Evolutionary conservation across 352 stramenopile species (phyloP), one percentile per base, ranked within the genome.

Genomic region (Elongisporangium prolatum): DNA sequence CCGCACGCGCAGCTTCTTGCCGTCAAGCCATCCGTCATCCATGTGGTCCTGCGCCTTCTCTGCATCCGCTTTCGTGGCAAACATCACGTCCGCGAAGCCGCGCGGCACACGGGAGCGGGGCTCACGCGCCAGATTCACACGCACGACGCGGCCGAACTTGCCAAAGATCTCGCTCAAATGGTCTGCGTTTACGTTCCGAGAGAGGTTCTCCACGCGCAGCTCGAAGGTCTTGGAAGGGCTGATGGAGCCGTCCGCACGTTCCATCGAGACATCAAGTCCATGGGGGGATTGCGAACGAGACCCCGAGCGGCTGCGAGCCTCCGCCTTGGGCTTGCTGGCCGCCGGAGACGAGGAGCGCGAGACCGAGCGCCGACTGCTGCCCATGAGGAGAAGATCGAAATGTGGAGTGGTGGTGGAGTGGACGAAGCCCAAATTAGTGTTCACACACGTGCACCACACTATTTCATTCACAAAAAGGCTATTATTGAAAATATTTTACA

Each of bases 81-180:
- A 89, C 3, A 69, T 71, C 28, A 95, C 75, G 21, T 89, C 61
- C 25, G 83, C 83, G 20, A 70, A 59, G 14, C 67, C 74, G 40
- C 64, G 57, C 0, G 76, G 65, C 14, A 79, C 56, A 20, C 59
- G 59, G n/a, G 74, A 69, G 14, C 51, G 51, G 17, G 25, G 52
- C 21, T 79, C 67, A 20, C 48, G 48, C 24, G 74, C 66, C 56
- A 92, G 61, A 2, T 84, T 71, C 34, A 93, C 86, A 20, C 65
- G 62, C 22, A 74, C 28, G 6, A 95, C 84, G 25, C 60, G 40
- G 5, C 84, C 86, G 64, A 95, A 95, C 69, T 93, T 95, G 64
- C 80, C 83, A 63, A 93, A 95, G 66, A 95, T 93, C 66, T 95
- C 86, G 52, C 60, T 72, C 60, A 95, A 59, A 53, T 95, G 86